Conservation (phyloP, 169 alveolate species). For the Plasmodium adleri region DNA sequence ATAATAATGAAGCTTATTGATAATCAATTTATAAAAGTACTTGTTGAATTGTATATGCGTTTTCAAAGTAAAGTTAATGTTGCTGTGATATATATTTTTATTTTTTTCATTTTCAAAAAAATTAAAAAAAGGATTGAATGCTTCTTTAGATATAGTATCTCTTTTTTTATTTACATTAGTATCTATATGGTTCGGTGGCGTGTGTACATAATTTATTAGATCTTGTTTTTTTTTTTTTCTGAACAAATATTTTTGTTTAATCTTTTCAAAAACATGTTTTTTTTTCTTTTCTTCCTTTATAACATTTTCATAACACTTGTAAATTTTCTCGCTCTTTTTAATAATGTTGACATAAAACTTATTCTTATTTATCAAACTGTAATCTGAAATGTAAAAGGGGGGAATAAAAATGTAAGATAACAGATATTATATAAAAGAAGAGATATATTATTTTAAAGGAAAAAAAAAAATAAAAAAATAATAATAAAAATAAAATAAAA, state of each 20-base stretch:
- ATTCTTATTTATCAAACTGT: conserved; percentile 39
- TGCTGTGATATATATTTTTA: conserved; percentile 62
- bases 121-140: conserved; percentile 68
- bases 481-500: too few species aligned
- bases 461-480: too few species aligned
- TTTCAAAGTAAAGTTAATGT: conserved; percentile 59
- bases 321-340: conserved; percentile 58
- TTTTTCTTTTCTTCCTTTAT: conserved; percentile 45
- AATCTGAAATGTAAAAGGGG: conserved; percentile 18
- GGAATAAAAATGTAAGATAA: neutral
- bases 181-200: neutral
- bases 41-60: conserved; percentile 49
- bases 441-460: neutral
- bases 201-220: too few species aligned
- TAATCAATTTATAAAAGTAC: conserved; percentile 60
- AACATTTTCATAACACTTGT: conserved; percentile 23
- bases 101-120: conserved; percentile 45
- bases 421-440: neutral
- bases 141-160: conserved; percentile 17
- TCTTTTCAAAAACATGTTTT: conserved; percentile 31
- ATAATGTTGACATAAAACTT: conserved; percentile 62
- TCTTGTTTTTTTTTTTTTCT: neutral
- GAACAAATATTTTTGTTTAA: conserved; percentile 37
- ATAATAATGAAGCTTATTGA: conserved; percentile 43
- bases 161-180: conserved; percentile 15